Conservation (phyloP, 2,329 filamentous ascomycete genomes). For the Lasiodiplodia theobromae region DNA sequence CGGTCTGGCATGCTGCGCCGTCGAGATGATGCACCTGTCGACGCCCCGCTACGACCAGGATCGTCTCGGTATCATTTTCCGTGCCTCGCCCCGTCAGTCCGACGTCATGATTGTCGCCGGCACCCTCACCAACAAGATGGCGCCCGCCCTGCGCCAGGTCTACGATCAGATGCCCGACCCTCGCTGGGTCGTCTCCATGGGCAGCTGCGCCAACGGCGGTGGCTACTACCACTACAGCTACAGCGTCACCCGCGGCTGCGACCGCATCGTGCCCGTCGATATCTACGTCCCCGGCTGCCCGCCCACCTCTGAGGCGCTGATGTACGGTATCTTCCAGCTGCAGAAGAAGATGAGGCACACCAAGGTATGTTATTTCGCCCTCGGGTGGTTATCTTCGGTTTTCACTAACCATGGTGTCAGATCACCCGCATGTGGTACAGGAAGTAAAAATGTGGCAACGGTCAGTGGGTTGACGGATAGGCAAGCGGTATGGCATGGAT, state of each 20-base stretch:
- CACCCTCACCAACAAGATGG: conserved; percentile 96
- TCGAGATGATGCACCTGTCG: conserved; percentile 95
- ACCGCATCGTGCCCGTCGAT: conserved; percentile 82
- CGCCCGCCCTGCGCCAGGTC: conserved; percentile 84
- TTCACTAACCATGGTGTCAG: conserved; percentile 25
- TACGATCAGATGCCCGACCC: conserved; percentile 97
- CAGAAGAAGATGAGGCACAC: conserved; percentile 77
- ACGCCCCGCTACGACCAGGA: conserved; percentile 93
- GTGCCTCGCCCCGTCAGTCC: conserved; percentile 85
- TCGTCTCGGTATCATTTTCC: conserved; percentile 89
- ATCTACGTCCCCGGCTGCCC: conserved; percentile 81
- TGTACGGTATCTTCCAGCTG: conserved; percentile 74
- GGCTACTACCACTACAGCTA: conserved; percentile 91
- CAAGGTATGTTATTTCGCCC: conserved; percentile 36
- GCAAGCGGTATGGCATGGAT: conserved; percentile 14
- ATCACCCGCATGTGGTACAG: conserved; percentile 67
- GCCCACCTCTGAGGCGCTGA: conserved; percentile 61
- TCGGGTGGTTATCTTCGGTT: too few relatives aligned
- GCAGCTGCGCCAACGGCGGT: conserved; percentile 82
- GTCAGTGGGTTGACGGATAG: not conserved
- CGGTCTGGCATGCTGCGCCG: conserved; percentile 85
- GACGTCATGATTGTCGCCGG: conserved; percentile 96
- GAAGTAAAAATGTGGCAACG: conserved; percentile 47
- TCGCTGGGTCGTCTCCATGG: conserved; percentile 86
- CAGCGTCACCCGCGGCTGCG: conserved; percentile 77